Base-by-base conservation (phyloP, 179 eudicot genomes). In the Actinidia arguta region DNA sequence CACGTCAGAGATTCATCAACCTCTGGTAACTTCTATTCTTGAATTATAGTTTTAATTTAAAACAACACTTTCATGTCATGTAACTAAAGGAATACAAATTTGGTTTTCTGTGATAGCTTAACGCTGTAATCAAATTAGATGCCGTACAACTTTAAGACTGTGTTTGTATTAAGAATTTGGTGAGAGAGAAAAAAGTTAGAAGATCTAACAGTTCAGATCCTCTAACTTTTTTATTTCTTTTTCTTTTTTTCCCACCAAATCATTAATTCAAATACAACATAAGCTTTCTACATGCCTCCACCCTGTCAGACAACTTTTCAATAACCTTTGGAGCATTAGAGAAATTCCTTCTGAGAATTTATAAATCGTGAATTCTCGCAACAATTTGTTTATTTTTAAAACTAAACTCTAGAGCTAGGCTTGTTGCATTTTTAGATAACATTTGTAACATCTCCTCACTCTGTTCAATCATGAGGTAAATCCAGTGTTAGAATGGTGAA, bases 1-100 rank as follows among this genome's bases (percentile, higher is more conserved):
- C 88, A 92, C 75, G 84, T 96, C 55, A 90, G 78, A 75, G 92
- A 90, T 81, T 76, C 76, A 62, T 90, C 98, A n/a, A 93, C 93
- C 64, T 83, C 93, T 46, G 95, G 99, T 96, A 87, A 86, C 55
- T 56, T 46, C 62, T n/a, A 22, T 55, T 36, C 50, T 48, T 63
- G 52, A 39, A 24, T 55, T 5, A 54, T 55, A 54, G 54, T 24
- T 68, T 6, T 55, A 66, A 50, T 44, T 9, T 22, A 66, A 12
- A 16, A 48, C 46, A 16, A n/a, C 75, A 51, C 55, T 67, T 6
- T 9, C 17, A 31, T 2, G 36, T 31, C 36, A 31, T 31, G 36
- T 31, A 31, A 31, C 36, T 31, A 31, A 31, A 31, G 58, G 14
- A 59, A 59, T 18, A 18, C 0, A 22, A 59, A 59, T 3, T 6